phyloP scores from a whole-genome alignment of 1,284 basidiomycete genomes.

The Leccinum solheimii region DNA sequence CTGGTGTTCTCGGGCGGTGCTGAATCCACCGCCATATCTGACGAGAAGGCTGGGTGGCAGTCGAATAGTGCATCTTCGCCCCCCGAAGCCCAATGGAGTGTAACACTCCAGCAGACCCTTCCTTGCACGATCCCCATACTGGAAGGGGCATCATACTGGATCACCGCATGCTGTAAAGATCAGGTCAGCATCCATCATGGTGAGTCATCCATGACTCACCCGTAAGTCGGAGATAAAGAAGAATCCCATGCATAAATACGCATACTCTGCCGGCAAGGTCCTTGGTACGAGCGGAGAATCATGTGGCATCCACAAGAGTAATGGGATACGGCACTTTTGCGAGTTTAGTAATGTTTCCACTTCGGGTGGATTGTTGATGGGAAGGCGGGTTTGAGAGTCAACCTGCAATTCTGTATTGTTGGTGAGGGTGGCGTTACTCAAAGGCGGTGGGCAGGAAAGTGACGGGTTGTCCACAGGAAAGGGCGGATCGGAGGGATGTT shows the following conservation, averaged over 20 bases:
- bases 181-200: slow-evolving; percentile 4
- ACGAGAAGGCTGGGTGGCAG: background rate
- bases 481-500: background rate
- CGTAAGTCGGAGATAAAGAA: slow-evolving; percentile 32
- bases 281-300: slow-evolving; percentile 20
- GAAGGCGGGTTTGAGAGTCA: slow-evolving; percentile 8
- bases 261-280: slow-evolving; percentile 25
- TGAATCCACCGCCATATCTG: background rate
- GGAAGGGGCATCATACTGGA: background rate
- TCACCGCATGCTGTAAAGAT: slow-evolving; percentile 16
- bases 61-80: slow-evolving; percentile 28
- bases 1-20: background rate
- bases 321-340: slow-evolving; percentile 15
- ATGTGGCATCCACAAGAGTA: slow-evolving; percentile 30
- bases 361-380: slow-evolving; percentile 27
- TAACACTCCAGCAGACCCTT: slow-evolving; percentile 29
- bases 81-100: slow-evolving; percentile 33
- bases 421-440: background rate
- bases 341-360: slow-evolving; percentile 26
- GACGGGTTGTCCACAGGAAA: background rate
- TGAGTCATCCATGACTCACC: slow-evolving; percentile 21
- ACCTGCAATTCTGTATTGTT: background rate
- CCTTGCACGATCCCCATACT: slow-evolving; percentile 16
- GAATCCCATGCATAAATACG: slow-evolving; percentile 31
- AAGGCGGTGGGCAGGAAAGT: background rate